phyloP scores from a whole-genome alignment of 1,284 basidiomycete species.

The Quambalaria eucalypti region DNA sequence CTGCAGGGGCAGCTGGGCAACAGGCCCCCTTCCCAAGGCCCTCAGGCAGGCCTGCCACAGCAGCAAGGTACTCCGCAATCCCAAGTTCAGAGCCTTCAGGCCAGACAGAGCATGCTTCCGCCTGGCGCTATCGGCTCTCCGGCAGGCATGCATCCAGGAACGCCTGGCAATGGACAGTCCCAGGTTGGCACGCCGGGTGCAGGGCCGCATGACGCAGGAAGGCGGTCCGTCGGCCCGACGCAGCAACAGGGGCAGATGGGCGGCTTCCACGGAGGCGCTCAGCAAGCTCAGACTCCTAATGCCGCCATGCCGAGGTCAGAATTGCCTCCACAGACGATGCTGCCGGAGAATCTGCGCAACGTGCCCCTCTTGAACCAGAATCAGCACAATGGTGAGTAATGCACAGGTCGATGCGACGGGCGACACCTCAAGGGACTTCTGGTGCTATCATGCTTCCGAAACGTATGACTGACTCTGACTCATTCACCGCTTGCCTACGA shows the following conservation, averaged over 20 bases:
- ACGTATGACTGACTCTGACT: no score
- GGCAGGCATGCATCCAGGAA: background rate
- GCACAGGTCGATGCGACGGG: no score
- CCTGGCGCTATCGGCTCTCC: background rate
- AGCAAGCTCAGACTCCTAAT: background rate
- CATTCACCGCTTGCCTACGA: no score
- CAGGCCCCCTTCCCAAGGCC: background rate
- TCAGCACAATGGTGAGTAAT: background rate
- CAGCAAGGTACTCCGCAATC: background rate
- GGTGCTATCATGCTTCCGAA: no score
- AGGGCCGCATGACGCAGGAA: background rate
- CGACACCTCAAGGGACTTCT: no score
- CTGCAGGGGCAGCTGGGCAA: background rate
- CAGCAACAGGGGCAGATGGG: background rate
- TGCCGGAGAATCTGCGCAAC: background rate
- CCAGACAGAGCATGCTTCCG: background rate
- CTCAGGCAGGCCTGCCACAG: background rate
- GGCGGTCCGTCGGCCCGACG: background rate
- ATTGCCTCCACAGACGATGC: background rate
- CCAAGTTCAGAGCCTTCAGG: background rate
- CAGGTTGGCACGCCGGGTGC: background rate
- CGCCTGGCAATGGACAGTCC: background rate
- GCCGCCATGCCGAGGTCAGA: background rate
- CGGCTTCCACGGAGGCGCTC: background rate
- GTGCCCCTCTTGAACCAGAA: background rate